phyloP scores from a whole-genome alignment of 2,329 filamentous ascomycete species.

The Calonectria hawksworthii region DNA sequence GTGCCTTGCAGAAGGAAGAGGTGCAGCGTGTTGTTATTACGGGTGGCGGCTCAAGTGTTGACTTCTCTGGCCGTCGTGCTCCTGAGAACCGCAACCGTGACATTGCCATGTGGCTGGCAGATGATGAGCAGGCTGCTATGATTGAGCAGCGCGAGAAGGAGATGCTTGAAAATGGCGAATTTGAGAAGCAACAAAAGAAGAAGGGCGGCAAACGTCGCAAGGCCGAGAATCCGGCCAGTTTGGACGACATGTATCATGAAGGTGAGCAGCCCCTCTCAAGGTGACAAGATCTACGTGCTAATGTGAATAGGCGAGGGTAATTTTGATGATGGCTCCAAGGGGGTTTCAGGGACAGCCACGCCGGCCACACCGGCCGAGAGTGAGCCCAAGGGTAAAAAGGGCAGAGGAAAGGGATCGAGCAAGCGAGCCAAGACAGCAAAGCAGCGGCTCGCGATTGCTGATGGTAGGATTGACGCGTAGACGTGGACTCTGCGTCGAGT shows the following conservation, averaged over 20 bases:
- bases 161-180: conserved; percentile 79
- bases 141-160: conserved; percentile 95
- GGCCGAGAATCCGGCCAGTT: conserved; percentile 69
- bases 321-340: conserved; percentile 89
- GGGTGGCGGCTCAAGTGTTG: conserved; percentile 90
- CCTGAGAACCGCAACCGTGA: conserved; percentile 96
- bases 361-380: conserved; percentile 84
- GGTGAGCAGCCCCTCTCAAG: conserved; percentile 71
- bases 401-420: conserved; percentile 66
- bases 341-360: conserved; percentile 70
- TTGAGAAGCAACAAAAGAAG: conserved; percentile 75
- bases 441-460: conserved; percentile 77
- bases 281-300: conserved; percentile 33
- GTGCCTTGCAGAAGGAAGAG: conserved; percentile 97
- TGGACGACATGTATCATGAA: conserved; percentile 99
- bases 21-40: conserved; percentile 97
- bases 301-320: conserved; percentile 84
- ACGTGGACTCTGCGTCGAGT: conserved; percentile 28
- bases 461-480: conserved; percentile 61
- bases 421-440: conserved; percentile 77
- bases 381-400: conserved; percentile 65
- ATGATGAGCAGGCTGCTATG: conserved; percentile 94
- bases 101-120: conserved; percentile 98
- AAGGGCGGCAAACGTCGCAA: conserved; percentile 71
- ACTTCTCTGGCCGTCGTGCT: conserved; percentile 92